A percentile compares a stretch with the other conserved stretches of the same genome.
Evolutionary conservation across 768 basidiomycete genomes (phyloP).

Genomic region (Tylopilus vinaceipallidus): DNA sequence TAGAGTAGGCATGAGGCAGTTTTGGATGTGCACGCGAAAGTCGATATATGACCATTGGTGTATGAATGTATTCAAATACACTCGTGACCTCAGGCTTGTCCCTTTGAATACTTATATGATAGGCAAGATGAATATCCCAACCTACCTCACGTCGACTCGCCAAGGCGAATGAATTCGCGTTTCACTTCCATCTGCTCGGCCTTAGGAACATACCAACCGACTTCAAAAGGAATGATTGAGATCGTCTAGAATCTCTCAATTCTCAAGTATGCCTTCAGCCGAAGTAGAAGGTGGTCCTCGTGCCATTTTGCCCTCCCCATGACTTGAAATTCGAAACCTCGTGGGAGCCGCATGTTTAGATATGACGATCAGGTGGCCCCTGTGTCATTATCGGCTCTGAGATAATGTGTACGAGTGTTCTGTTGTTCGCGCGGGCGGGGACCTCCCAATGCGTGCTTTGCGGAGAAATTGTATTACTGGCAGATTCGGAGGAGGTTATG

Average conservation of each 20-base stretch:
- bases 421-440: conserved; percentile 3
- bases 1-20: conserved; percentile 1
- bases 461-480: background rate
- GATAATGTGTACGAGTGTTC: background rate
- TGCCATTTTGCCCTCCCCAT: conserved; percentile 4
- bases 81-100: no score
- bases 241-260: background rate
- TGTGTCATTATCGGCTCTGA: conserved; percentile 10
- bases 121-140: background rate
- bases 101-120: conserved; percentile 1
- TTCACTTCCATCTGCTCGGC: background rate
- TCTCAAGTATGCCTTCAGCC: conserved; percentile 1
- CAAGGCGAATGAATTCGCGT: background rate
- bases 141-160: background rate
- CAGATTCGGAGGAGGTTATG: background rate
- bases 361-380: conserved; percentile 20
- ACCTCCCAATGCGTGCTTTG: conserved; percentile 1
- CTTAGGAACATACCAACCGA: background rate
- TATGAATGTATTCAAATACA: background rate
- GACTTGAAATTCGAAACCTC: conserved; percentile 21
- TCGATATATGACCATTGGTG: conserved; percentile 4
- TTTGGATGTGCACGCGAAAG: background rate
- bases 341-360: conserved; percentile 24
- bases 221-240: conserved; percentile 18
- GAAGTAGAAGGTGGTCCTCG: conserved; percentile 6